Conservation (phyloP, 2,329 filamentous ascomycete genomes). For the Calonectria pteridis region DNA sequence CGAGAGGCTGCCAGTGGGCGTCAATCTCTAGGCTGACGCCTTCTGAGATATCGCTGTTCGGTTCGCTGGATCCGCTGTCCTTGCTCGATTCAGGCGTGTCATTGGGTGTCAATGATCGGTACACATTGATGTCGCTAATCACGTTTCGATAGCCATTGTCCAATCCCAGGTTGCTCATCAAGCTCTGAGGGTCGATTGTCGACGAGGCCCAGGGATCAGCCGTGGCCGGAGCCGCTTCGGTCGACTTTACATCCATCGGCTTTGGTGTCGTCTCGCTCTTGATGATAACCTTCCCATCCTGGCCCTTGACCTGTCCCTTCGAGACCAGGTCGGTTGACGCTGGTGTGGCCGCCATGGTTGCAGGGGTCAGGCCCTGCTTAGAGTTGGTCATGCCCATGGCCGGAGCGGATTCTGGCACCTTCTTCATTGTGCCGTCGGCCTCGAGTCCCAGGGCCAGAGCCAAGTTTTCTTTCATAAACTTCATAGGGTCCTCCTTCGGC, state of each 20-base stretch:
- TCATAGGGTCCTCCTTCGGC: conserved; percentile 66
- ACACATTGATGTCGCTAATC: conserved; percentile 66
- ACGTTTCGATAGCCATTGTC: conserved; percentile 56
- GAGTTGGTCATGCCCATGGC: conserved; percentile 58
- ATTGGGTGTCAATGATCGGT: conserved; percentile 69
- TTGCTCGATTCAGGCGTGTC: conserved; percentile 75
- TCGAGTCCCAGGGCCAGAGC: conserved; percentile 65
- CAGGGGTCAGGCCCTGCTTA: conserved; percentile 62
- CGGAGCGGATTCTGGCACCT: conserved; percentile 45
- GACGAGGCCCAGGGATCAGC: conserved; percentile 54
- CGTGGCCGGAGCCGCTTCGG: conserved; percentile 34
- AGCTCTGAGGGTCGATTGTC: conserved; percentile 64
- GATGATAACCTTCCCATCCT: conserved; percentile 48
- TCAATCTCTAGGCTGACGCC: conserved; percentile 66
- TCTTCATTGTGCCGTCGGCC: conserved; percentile 59
- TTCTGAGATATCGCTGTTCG: conserved; percentile 73
- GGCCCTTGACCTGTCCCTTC: conserved; percentile 60
- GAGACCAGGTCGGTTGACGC: conserved; percentile 65
- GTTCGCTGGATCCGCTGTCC: conserved; percentile 70
- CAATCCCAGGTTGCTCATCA: conserved; percentile 51
- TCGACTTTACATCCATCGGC: conserved; percentile 44
- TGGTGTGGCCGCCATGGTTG: conserved; percentile 58
- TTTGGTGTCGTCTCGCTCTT: conserved; percentile 49
- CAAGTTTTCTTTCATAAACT: conserved; percentile 65
- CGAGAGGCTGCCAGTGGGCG: conserved; percentile 60